Conservation (phyloP, 495 filamentous ascomycete species). For the Neurospora intermedia region DNA sequence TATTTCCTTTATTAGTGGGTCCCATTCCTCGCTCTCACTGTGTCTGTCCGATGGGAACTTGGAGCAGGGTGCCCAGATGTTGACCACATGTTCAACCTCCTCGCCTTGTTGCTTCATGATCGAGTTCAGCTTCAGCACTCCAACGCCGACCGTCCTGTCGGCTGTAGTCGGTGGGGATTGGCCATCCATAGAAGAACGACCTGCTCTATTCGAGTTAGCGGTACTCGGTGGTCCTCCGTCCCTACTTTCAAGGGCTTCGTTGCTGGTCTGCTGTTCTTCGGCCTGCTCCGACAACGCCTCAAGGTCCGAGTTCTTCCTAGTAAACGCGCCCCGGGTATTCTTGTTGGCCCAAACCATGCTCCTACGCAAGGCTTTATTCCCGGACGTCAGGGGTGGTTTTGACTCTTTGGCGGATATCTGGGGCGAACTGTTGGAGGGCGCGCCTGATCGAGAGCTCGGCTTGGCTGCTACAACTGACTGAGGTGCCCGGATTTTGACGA, state of each 20-base stretch:
- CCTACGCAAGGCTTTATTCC: conserved; percentile 54
- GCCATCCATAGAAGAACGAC: conserved; percentile 35
- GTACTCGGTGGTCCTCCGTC: conserved; percentile 44
- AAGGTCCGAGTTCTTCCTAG: conserved; percentile 35
- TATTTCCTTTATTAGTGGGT: conserved; percentile 62
- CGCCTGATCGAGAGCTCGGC: conserved; percentile 35
- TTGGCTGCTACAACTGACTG: conserved; percentile 41
- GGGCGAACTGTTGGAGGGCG: conserved; percentile 22
- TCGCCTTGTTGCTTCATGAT: conserved; percentile 68
- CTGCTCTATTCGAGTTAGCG: conserved; percentile 36
- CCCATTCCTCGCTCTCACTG: conserved; percentile 59
- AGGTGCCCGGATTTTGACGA: conserved; percentile 66
- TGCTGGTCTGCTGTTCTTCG: conserved; percentile 25
- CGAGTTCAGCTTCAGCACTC: conserved; percentile 67
- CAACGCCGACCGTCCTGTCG: conserved; percentile 65
- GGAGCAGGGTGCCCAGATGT: conserved; percentile 60
- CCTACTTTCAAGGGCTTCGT: conserved; percentile 25
- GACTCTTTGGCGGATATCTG: conserved; percentile 27
- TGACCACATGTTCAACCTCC: conserved; percentile 66
- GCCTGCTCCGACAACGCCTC: conserved; percentile 38
- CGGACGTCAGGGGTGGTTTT: conserved; percentile 31
- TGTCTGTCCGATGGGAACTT: conserved; percentile 35
- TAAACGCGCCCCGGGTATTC: conserved; percentile 37
- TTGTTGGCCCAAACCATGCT: conserved; percentile 75
- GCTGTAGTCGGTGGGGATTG: conserved; percentile 28